Evolutionary conservation across 495 filamentous ascomycete species (phyloP), one percentile per base, ranked within the genome.

Genomic region (Aspergillus hancockii): DNA sequence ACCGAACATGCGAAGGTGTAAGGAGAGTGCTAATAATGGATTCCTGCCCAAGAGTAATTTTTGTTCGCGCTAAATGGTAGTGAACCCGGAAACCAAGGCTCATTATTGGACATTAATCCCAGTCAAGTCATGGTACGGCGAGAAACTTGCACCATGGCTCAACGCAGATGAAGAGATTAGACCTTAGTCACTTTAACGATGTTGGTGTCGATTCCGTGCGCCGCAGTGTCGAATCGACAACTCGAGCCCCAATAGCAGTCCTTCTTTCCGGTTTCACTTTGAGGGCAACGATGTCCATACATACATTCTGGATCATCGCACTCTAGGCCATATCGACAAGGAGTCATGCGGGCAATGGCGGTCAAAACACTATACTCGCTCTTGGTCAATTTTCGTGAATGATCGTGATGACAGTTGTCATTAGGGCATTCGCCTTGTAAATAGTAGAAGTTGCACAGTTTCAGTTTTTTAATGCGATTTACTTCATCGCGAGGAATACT

Each of bases 391-490:
- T 85, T 87, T 71, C 90, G 87, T 36, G 85, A 75, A 72, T 95
- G 91, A 56, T 86, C 83, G 66, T 94, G 91, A 45, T 82, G 83
- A 71, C 92, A 96, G 13, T 83, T 80, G 23, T 86, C 81, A 55
- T 85, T 87, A 34, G 84, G 80, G 66, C 92, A 95, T 46, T 88
- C 87, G 1, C 85, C 83, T 30, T 90, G 83, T 28, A 96, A 77
- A 70, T 87, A 93, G 70, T 92, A 85, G 61, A 91, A 89, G 69
- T 94, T 94, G 82, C 92, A 96, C 23, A 93, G 75, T 67, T 95
- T 94, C 63, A 90, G 75, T 63, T 81, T 84, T 67, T 87, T 86
- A 59, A 88, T 64, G 23, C 83, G 78, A 58, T 81, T 79, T 51
- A 88, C 71, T 36, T 87, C 84, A 28, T 84, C 79, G 40, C 80